Conservation (phyloP, 202 grass and related monocot genomes). For the Thinopyrum obtusiflorum region DNA sequence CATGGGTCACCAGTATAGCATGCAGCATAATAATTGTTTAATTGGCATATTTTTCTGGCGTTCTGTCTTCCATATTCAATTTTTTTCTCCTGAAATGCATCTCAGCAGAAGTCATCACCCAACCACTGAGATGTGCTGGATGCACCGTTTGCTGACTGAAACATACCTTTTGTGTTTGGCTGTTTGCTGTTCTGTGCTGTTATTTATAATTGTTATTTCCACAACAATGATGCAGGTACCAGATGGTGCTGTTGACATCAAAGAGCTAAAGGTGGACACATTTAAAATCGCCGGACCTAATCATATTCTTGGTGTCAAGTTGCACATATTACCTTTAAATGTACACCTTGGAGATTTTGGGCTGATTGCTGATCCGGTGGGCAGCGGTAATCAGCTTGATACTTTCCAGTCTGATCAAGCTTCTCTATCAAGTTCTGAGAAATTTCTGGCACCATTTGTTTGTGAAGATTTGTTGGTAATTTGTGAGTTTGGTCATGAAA, state of each 20-base stretch:
- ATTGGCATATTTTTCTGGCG: conserved; percentile 13
- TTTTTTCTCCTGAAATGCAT: conserved; percentile 30
- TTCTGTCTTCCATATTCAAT: conserved; percentile 14
- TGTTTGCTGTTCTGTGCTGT: conserved; percentile 26
- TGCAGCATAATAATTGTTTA: conserved; percentile 25
- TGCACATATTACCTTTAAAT: conserved; percentile 69
- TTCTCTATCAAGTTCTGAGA: conserved; percentile 56
- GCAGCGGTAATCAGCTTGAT: conserved; percentile 59
- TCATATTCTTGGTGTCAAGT: conserved; percentile 80
- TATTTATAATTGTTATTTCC: conserved; percentile 25
- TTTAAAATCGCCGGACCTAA: conserved; percentile 76
- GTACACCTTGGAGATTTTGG: conserved; percentile 70
- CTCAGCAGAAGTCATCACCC: conserved; percentile 1
- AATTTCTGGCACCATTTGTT: conserved; percentile 54
- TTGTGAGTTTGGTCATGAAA: conserved; percentile 84
- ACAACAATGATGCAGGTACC: conserved; percentile 56
- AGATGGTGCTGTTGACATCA: conserved; percentile 70
- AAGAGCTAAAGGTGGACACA: conserved; percentile 80
- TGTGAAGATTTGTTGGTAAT: conserved; percentile 72
- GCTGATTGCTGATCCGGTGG: conserved; percentile 43
- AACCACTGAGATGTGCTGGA: conserved; percentile 1
- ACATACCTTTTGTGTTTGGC: conserved; percentile 29
- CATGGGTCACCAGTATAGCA: neutral
- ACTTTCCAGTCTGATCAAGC: conserved; percentile 58
- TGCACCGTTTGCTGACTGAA: neutral